A percentile compares a stretch with the other conserved stretches of the same genome.
Conservation (phyloP, 257 asterid genomes). For the Forsythia viridissima region DNA sequence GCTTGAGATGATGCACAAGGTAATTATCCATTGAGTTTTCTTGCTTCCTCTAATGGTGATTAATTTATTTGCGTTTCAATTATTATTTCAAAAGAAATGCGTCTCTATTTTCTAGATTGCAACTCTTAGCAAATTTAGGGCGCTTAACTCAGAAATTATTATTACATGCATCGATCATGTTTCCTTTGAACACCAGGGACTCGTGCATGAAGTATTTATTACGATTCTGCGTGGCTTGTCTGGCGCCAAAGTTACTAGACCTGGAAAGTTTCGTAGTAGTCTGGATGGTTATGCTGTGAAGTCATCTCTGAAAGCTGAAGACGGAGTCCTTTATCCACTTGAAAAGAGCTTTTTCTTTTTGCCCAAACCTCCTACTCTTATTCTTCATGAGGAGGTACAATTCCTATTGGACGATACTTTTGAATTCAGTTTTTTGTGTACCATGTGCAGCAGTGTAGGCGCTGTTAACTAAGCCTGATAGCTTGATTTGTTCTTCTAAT, state of each 20-base stretch:
- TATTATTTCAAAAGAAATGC: not conserved
- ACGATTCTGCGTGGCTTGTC: slow-evolving; percentile 85
- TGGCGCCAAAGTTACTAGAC: slow-evolving; percentile 88
- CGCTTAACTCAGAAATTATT: slow-evolving; percentile 12
- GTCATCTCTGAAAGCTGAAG: slow-evolving; percentile 99
- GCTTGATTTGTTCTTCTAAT: slow-evolving; percentile 16
- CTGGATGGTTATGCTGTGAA: slow-evolving; percentile 92
- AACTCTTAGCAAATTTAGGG: slow-evolving; percentile 6
- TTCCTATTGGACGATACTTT: slow-evolving; percentile 5
- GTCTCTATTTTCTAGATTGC: slow-evolving; percentile 5
- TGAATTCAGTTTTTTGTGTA: not conserved
- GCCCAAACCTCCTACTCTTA: slow-evolving; percentile 96
- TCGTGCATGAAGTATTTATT: slow-evolving; percentile 73
- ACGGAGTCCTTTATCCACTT: slow-evolving; percentile 96
- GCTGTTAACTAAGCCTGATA: slow-evolving; percentile 20
- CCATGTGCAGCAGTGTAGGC: not conserved
- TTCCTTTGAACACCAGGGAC: slow-evolving; percentile 58
- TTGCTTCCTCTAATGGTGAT: slow-evolving; percentile 3
- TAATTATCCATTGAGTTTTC: slow-evolving; percentile 26
- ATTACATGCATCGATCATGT: not conserved
- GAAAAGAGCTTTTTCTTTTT: slow-evolving; percentile 98
- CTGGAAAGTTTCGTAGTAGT: slow-evolving; percentile 88
- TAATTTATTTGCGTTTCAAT: not conserved
- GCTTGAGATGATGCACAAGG: slow-evolving; percentile 70
- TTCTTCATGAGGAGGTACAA: slow-evolving; percentile 91